Evolutionary conservation across 2,329 filamentous ascomycete genomes (phyloP).

Genomic region (Fusarium sp.): DNA sequence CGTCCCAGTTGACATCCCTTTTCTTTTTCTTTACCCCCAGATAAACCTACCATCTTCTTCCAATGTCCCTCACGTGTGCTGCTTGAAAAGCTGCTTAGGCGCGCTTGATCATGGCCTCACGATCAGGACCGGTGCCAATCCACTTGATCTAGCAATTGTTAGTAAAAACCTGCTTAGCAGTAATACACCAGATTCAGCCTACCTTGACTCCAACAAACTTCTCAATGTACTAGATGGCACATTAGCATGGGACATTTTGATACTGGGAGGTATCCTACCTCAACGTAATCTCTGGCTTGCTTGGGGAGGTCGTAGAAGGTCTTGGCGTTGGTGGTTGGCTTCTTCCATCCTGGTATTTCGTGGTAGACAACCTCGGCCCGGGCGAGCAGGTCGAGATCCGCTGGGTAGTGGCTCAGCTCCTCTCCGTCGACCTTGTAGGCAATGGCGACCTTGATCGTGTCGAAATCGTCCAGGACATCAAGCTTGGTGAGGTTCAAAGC

Average conservation of each 20-base stretch:
- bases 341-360: slow-evolving; percentile 31
- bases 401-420: slow-evolving; percentile 18
- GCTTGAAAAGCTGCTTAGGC: neutral
- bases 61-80: neutral
- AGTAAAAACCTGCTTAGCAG: slow-evolving; percentile 1
- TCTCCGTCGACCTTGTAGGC: slow-evolving; percentile 22
- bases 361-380: slow-evolving; percentile 24
- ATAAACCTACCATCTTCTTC: neutral
- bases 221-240: slow-evolving; percentile 6
- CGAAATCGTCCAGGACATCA: slow-evolving; percentile 27
- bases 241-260: neutral
- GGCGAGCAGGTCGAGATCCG: slow-evolving; percentile 10
- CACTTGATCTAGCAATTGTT: slow-evolving; percentile 24
- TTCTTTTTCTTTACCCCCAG: neutral
- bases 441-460: slow-evolving; percentile 25
- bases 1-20: neutral
- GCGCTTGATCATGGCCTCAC: slow-evolving; percentile 35
- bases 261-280: slow-evolving; percentile 8
- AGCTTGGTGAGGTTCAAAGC: slow-evolving; percentile 24
- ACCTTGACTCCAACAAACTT: slow-evolving; percentile 22
- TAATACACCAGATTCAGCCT: neutral
- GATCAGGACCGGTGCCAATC: slow-evolving; percentile 37
- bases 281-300: slow-evolving; percentile 21
- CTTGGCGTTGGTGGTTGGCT: slow-evolving; percentile 17
- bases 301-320: slow-evolving; percentile 26